Base-by-base conservation (phyloP, 2,329 filamentous ascomycete genomes). In the Apiospora hydei region DNA sequence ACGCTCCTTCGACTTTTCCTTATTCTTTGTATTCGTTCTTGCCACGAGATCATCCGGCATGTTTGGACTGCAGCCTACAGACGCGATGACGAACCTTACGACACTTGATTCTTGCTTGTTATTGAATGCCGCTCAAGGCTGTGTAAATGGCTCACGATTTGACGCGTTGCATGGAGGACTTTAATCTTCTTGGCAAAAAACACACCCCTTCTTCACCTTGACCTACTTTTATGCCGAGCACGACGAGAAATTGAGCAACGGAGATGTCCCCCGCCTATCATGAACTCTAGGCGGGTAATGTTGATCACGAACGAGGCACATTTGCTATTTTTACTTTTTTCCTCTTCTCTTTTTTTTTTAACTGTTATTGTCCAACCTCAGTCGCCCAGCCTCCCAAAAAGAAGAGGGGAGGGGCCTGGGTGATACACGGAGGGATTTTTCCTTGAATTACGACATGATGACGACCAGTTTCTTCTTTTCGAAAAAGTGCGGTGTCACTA, bases 1-100 rank as follows among this genome's bases (percentile, higher is more conserved):
- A 75, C 77, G 71, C 74, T 77, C 77, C 71, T 78, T 77, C 71
- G 67, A 74, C 73, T 76, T 75, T 74, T 73, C 74, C 73, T 70
- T 79, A 81, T 78, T 77, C 80, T 30, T 67, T 83, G 82, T 84
- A 83, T 81, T 81, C 77, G 68, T 49, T 64, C 53, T 61, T 64
- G 69, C 69, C 43, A 49, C 43, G 69, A 70, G 53, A 70, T 70
- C 51, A 66, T 64, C 57, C 43, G 69, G 43, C 53, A 70, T 64
- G 69, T 77, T 81, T 77, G 72, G 73, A 74, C 77, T 71, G 64
- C 70, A 72, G 72, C 74, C 70, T 72, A 71, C 79, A 79, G 79
- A 82, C 77, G 80, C 77, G 77, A 81, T 80, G 78, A 84, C 80
- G 80, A 84, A 81, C 76, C 79, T 82, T 81, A 83, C 77, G 82